Base-by-base conservation (phyloP, 306 rosid genomes). In the Herpetospermum pedunculosum region DNA sequence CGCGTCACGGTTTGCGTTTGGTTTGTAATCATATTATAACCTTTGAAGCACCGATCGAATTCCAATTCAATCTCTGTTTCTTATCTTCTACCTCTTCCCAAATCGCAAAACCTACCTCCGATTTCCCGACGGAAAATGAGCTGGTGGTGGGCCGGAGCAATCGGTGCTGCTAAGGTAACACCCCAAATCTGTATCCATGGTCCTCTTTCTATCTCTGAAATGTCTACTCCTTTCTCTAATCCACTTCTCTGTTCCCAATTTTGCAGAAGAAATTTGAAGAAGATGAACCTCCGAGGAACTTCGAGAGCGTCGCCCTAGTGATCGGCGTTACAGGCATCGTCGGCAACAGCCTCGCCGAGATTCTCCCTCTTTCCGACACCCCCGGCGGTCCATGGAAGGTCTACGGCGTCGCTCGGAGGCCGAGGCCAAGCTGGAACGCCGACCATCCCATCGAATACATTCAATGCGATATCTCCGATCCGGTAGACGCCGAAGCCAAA, bases 341-440 rank as follows among this genome's bases (percentile, higher is more conserved):
- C 0, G 92, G 93, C 44, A 90, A 90, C 54, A 90, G 96, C 84
- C 84, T 90, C 8, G 93, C 96, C 44, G 96, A 90, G 68, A 90
- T 90, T 25, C 90, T 90, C 1, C 96, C 96, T 0, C 87, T 86
- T 26, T 52, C 85, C 6, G 91, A 90, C 74, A 86, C 96, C 3
- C 96, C 96, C n/a, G 91, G 89, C 8, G 96, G 91, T 0, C 89
- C 87, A 44, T 90, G 96, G 96, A 88, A 90, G 34, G 89, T 90
- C 71, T 90, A 90, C 75, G 92, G 96, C 41, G 90, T 90, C 1
- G 93, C 90, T 0, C 92, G 96, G 26, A 83, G 96, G 1, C 87
- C 92, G 6, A 86, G 90, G 0, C 94, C 96, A 7, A 25, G 32
- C 30, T 90, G 96, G 94, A 88, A 85, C 81, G 84, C 77, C 48